Conservation (phyloP, 2,329 filamentous ascomycete genomes). For the Leptosphaerulina australis region DNA sequence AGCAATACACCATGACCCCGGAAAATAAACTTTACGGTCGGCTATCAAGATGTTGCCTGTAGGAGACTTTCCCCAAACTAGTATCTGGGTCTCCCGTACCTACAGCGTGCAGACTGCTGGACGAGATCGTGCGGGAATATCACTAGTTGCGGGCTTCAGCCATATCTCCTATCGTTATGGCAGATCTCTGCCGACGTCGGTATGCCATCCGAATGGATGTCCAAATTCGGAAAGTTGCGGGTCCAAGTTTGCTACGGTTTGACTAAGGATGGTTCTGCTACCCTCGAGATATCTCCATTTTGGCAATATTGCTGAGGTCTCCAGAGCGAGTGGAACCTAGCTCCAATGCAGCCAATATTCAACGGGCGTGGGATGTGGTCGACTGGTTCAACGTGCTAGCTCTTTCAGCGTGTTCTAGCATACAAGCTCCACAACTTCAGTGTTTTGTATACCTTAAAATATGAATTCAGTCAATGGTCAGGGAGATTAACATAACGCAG, state of each 20-base stretch:
- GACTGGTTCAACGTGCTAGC: too few relatives aligned
- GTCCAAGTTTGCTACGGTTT: neutral
- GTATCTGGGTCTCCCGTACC: neutral
- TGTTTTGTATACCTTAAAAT: neutral
- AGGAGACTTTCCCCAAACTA: neutral
- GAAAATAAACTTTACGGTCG: conserved; percentile 1
- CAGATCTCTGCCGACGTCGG: neutral
- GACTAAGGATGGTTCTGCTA: too few relatives aligned
- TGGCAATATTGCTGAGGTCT: neutral
- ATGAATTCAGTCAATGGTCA: neutral
- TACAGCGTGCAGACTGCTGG: conserved; percentile 7
- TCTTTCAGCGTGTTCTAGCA: neutral
- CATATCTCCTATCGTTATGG: neutral
- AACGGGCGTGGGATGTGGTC: too few relatives aligned
- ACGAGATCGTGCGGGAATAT: conserved; percentile 1
- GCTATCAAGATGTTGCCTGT: neutral
- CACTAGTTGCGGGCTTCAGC: conserved; percentile 1
- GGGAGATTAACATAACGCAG: neutral
- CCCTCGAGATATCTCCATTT: neutral
- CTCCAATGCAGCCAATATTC: neutral
- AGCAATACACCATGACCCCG: neutral
- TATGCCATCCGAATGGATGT: conserved; percentile 7
- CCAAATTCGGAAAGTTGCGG: neutral
- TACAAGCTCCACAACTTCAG: neutral
- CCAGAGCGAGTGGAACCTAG: neutral